A percentile compares a stretch with the other conserved stretches of the same genome.
phyloP scores from a whole-genome alignment of 2,329 filamentous ascomycete genomes.

The Trichoderma citrinoviride region DNA sequence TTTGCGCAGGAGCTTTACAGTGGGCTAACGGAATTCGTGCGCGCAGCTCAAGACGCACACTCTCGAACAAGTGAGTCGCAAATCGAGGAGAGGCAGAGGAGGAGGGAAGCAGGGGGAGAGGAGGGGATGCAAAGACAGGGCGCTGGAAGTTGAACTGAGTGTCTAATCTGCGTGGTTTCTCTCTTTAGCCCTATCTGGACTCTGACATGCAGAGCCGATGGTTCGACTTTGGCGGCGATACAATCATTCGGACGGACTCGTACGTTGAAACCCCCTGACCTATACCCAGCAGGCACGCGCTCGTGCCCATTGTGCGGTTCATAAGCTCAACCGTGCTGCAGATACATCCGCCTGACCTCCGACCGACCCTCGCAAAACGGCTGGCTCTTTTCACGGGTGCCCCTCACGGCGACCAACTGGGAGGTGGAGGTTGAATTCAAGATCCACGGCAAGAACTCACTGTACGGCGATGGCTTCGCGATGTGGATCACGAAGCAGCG shows the following conservation, averaged over 20 bases:
- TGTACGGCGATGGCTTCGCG: constrained; percentile 95
- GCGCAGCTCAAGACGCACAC: constrained; percentile 81
- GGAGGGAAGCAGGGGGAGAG: neutral
- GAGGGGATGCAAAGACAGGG: neutral
- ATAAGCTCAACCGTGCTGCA: constrained; percentile 36
- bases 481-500: constrained; percentile 98
- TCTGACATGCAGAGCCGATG: constrained; percentile 97
- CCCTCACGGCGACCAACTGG: constrained; percentile 97
- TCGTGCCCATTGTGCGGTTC: neutral
- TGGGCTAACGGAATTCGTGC: neutral
- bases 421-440: constrained; percentile 96
- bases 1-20: neutral
- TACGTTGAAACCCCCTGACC: constrained; percentile 40
- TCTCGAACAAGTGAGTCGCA: constrained; percentile 66
- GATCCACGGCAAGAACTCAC: constrained; percentile 81
- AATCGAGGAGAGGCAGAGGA: constrained; percentile 19
- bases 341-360: constrained; percentile 88
- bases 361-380: constrained; percentile 88
- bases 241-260: constrained; percentile 73
- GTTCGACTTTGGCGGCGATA: constrained; percentile 98
- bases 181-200: constrained; percentile 82
- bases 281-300: too few relatives aligned
- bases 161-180: neutral
- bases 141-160: constrained; percentile 21
- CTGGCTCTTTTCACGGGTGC: constrained; percentile 91